These are phyloP conservation scores for Chenopodium berlandieri DNA, from an alignment of 148 eudicot species.

Conservation along the genomic window DNA sequence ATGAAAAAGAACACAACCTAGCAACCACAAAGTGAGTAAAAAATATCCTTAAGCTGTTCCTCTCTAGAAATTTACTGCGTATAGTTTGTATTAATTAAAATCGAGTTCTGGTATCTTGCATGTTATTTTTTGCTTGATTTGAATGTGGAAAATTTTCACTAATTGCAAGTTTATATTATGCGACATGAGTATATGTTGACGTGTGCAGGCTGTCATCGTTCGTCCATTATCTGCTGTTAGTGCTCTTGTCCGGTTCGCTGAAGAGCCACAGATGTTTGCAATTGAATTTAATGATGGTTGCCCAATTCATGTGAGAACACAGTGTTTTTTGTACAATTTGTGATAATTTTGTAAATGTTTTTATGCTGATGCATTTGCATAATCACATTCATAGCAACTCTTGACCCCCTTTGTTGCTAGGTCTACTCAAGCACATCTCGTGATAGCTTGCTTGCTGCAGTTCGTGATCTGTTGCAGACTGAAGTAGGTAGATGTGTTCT, in stretches of 20 bases:
- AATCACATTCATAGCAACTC: not conserved
- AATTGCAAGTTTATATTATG: not conserved
- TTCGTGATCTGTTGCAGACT: conserved; percentile 86
- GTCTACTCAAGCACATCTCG: conserved; percentile 98
- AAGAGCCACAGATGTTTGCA: conserved; percentile 99
- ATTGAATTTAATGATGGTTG: conserved; percentile 95
- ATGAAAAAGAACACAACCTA: not conserved
- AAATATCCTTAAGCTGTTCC: not conserved
- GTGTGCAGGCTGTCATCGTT: conserved; percentile 85
- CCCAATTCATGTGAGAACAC: conserved; percentile 73
- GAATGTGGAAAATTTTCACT: conserved; percentile 3
- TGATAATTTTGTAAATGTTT: not conserved
- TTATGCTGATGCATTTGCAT: conserved; percentile 19
- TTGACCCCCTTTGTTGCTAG: conserved; percentile 41
- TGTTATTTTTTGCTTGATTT: not conserved
- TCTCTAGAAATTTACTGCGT: not conserved
- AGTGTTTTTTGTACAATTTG: conserved; percentile 6
- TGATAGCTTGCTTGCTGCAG: conserved; percentile 96
- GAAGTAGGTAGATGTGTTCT: conserved; percentile 75
- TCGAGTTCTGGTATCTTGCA: not conserved
- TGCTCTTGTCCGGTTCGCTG: conserved; percentile 90
- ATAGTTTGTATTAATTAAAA: not conserved
- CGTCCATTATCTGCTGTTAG: conserved; percentile 86
- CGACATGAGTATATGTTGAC: conserved; percentile 17
- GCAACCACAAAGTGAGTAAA: not conserved